Base-by-base conservation (phyloP, 345 rosid species). In the Euphorbia lathyris region DNA sequence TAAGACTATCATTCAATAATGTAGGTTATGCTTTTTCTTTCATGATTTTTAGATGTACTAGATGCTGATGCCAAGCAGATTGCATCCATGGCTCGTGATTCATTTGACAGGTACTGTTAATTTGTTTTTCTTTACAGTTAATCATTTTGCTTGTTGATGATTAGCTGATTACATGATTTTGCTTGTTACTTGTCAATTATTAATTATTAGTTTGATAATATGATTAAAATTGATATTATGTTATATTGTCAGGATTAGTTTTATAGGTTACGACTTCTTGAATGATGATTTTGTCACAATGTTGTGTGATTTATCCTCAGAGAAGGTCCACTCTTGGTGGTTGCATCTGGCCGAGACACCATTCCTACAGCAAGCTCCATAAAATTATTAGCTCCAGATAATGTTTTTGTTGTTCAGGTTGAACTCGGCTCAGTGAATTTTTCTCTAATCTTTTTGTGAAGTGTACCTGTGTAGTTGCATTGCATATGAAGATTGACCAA, bases 381-480 rank as follows among this genome's bases (percentile, higher is more conserved):
- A 20, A 77, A 64, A 48, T 58, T 19, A 63, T 77, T 77, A 57
- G 80, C 76, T 32, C 65, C 76, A 38, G 68, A 72, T 12, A 61
- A 45, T 67, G 80, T 77, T 36, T 72, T 77, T 32, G 73, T 77
- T 56, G 76, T 77, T 34, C 76, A 72, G 80, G 80, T 77, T 59
- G 7, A 34, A 61, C 43, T 52, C 65, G 0, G n/a, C 52, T 12
- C 71, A 17, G 45, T 48, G 9, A 51, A 3, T n/a, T 57, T 0
- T 30, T 58, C 29, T 58, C 22, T 6, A 5, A 4, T 29, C 7
- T 11, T 26, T 25, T 42, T 20, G 61, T 30, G 3, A 45, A 7
- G 3, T 19, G 52, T n/a, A 43, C n/a, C n/a, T n/a, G 12, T 65
- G 10, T 25, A 12, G 12, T 20, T 57, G 30, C 27, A 11, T n/a